Evolutionary conservation across 1,284 basidiomycete genomes (phyloP), one percentile per base, ranked within the genome.

Genomic region (Leucocoprinus gongylophorus): DNA sequence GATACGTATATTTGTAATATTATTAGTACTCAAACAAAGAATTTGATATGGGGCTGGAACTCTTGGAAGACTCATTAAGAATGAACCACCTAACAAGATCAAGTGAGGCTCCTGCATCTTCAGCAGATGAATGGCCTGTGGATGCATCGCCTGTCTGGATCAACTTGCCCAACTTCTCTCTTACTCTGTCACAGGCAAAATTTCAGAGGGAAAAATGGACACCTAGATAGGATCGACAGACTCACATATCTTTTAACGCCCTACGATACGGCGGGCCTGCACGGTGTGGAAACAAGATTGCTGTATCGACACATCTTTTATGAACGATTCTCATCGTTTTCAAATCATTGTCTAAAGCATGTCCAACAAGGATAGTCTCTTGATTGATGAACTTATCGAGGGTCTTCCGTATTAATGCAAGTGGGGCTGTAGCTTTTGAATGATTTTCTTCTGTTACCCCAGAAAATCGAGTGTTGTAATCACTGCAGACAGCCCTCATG

Each of bases 401-500:
- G 0, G 84, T 78, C 46, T 74, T 69, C 43, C 89, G 80, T 46
- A 92, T 78, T 1, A 80, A 73, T 1, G 73, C 62, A 1, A 95
- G 76, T 28, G 88, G 76, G 48, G 89, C 72, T 0, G 78, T 65
- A 0, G 90, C 88, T 12, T 73, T 75, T 18, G 70, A 66, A 54
- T 88, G 73, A 12, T 77, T 73, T 50, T 84, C 80, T 20, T 74
- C 64, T 0, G 78, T 85, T 46, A 97, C 79, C 12, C 94, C 94
- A 6, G 91, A 95, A 64, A 95, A 97, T 23, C 89, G 81, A 5
- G 91, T 92, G 61, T 93, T 95, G 62, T 83, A 84, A 64, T 97
- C 94, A 53, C 91, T 94, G 59, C 7, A 52, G 9, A 44, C 13
- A 33, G 40, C 46, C 43, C 50, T 52, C 35, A 38, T 56, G 48